These are phyloP conservation scores for Termitomyces sp. DNA, from an alignment of 768 basidiomycete species.

Conservation along the genomic window DNA sequence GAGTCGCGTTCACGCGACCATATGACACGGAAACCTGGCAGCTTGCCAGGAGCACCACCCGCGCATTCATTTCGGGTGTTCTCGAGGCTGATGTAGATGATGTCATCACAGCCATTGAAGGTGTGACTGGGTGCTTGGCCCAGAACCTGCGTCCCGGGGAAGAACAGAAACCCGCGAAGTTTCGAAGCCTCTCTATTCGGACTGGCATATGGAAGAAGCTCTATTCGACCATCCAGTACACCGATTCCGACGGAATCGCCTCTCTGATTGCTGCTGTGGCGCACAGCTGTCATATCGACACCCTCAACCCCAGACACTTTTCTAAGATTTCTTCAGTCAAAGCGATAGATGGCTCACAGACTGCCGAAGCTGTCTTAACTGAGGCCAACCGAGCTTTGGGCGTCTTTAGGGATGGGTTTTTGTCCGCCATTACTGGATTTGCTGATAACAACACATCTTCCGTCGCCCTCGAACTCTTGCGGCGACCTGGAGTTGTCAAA, in stretches of 20 bases:
- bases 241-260: conserved; percentile 54
- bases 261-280: conserved; percentile 55
- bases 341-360: conserved; percentile 17
- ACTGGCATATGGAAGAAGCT: conserved; percentile 64
- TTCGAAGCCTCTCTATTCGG: conserved; percentile 36
- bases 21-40: conserved; percentile 30
- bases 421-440: conserved; percentile 55
- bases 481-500: conserved; percentile 48
- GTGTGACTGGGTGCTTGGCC: conserved; percentile 24
- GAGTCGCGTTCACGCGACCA: conserved; percentile 29
- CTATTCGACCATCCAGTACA: conserved; percentile 52
- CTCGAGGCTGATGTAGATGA: conserved; percentile 26
- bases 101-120: conserved; percentile 24
- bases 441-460: conserved; percentile 53
- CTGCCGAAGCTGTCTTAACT: conserved; percentile 31
- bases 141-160: conserved; percentile 10
- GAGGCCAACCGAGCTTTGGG: conserved; percentile 58
- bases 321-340: conserved; percentile 22
- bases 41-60: conserved; percentile 25
- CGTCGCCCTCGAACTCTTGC: conserved; percentile 50
- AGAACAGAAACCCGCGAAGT: conserved; percentile 10
- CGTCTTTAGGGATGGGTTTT: conserved; percentile 56
- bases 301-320: conserved; percentile 49
- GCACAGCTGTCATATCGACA: conserved; percentile 61
- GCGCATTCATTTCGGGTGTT: conserved; percentile 25